Base-by-base conservation (phyloP, 768 basidiomycete species). In the Collybia sp. region DNA sequence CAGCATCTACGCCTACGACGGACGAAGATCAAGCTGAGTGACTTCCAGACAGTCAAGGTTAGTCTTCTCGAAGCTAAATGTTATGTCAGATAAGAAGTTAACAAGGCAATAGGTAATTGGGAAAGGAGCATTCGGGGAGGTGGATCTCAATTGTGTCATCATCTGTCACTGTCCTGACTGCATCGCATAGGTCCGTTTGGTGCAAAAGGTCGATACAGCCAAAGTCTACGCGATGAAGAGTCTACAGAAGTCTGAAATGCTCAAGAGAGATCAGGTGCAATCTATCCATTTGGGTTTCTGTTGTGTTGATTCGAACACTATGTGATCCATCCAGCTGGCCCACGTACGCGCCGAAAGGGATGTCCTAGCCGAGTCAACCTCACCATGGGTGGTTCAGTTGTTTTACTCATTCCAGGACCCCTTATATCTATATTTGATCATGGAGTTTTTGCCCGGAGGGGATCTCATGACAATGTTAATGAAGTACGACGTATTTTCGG, bases 211-310 rank as follows among this genome's bases (percentile, higher is more conserved):
- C 44, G 95, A 98, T 61, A 97, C 95, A 1, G 93, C 88, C 44
- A 95, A 93, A 72, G 95, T 99, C 38, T 99, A 97, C 63, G 95
- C 95, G 31, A 98, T 99, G 95, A 99, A 99, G 77, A 96, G 93
- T 53, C 67, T 99, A 61, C 85, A 91, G 67, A 99, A 99, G 71
- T 85, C 87, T 34, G 95, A 99, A 67, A 99, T 99, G 95, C 85
- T 99, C 72, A 95, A 96, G 67, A 91, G 95, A 56, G 95, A 99
- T 64, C 95, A 98, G 80, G 95, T 92, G 45, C 46, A 82, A 56
- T 12, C 16, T 16, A 18, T 37, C 18, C 17, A 15, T 10, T 31
- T 15, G 16, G 37, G 38, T 25, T 5, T 38, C n/a, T 30, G 40
- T 20, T 18, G 18, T 34, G 31, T 31, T 32, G 4, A n/a, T 37